These are phyloP conservation scores for Ophiostoma sp. DNA, from an alignment of 2,329 filamentous ascomycete species.

Conservation along the genomic window DNA sequence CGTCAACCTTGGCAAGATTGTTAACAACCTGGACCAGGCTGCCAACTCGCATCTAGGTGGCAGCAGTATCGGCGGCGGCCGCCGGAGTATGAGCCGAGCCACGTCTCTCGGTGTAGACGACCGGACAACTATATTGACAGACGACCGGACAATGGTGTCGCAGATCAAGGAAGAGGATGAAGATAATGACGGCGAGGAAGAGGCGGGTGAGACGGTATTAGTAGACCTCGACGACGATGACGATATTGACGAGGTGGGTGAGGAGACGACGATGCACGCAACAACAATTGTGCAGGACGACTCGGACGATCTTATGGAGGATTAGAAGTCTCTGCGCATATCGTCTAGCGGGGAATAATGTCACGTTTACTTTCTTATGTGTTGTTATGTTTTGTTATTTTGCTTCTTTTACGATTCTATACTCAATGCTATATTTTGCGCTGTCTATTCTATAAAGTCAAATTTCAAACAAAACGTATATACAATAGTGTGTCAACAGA, in stretches of 20 bases:
- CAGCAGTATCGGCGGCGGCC: constrained; percentile 28
- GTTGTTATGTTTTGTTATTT: neutral
- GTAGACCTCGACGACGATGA: constrained; percentile 19
- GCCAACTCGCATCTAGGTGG: constrained; percentile 18
- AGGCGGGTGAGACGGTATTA: constrained; percentile 31
- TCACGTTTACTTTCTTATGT: neutral
- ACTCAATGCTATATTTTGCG: constrained; percentile 1
- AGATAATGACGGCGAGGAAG: constrained; percentile 39
- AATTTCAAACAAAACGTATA: neutral
- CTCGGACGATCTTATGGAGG: constrained; percentile 25
- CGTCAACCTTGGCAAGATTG: constrained; percentile 61
- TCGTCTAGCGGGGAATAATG: neutral
- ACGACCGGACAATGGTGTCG: constrained; percentile 39
- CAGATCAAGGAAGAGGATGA: constrained; percentile 50
- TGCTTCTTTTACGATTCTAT: neutral
- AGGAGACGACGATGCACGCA: constrained; percentile 34
- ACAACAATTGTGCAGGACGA: constrained; percentile 20
- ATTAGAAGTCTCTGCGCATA: constrained; percentile 8
- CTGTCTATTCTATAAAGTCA: neutral
- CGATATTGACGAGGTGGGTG: constrained; percentile 32
- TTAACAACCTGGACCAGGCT: constrained; percentile 52
- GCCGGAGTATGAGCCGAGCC: constrained; percentile 42
- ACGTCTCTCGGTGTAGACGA: constrained; percentile 38
- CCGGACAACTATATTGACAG: constrained; percentile 29
- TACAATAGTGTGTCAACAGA: neutral